Evolutionary conservation across 306 rosid species (phyloP), one percentile per base, ranked within the genome.

Genomic region (Gastrolobium bilobum): DNA sequence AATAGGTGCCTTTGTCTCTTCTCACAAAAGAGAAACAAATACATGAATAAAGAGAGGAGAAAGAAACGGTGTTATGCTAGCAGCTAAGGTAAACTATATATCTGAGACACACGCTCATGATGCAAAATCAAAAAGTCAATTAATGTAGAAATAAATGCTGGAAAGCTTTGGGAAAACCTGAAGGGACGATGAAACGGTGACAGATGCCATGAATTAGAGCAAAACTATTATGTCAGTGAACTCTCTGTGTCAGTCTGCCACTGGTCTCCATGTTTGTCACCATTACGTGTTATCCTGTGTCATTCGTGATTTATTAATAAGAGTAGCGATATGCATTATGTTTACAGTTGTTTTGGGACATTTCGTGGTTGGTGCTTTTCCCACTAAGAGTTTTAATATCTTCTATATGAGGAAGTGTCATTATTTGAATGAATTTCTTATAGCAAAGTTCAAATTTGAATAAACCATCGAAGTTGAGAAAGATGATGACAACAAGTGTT

Each of bases 191-290:
- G 48, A 15, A 10, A 9, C 48, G 48, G 81, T 26, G 68, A 84
- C 79, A 81, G 56, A 68, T 77, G 84, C 73, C 67, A 73, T 48
- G 34, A 47, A 64, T 34, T 15, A 6, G 10, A 31, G 38, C 31
- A 57, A 30, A 50, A 29, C 38, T 33, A n/a, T 42, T 40, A 10
- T 7, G 30, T 67, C 37, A 46, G 73, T 42, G 34, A 70, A 64
- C 40, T 47, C 71, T 44, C 11, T 29, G 38, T 42, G 71, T 73
- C 82, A 79, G 7, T 4, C 11, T 62, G 35, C 48, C 71, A 69
- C 31, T 4, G 37, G 40, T 51, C 29, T 34, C 74, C 3, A 10
- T 29, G 38, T 44, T 52, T 63, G 56, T 79, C 53, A 54, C 54
- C 52, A 58, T 57, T 68, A 26, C 62, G 11, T 68, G 7, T 6